phyloP scores from a whole-genome alignment of 108 stramenopile genomes.

The Schizochytrium sp. region DNA sequence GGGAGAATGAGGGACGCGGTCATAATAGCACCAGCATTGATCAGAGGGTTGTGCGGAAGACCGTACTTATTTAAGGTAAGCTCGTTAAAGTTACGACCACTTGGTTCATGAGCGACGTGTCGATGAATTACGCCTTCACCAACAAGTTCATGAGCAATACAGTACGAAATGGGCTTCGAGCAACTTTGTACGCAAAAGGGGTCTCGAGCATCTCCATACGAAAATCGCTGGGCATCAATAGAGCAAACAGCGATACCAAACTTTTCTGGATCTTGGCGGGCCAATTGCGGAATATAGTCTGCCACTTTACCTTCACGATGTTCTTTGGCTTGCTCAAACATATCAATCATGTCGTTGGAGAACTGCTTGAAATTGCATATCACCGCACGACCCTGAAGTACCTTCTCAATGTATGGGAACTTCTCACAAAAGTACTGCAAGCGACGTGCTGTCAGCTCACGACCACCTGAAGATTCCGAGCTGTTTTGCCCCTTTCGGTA shows the following conservation, averaged over 20 bases:
- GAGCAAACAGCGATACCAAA: slow-evolving; percentile 70
- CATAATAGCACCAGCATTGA: slow-evolving; percentile 74
- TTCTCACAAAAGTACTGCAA: slow-evolving; percentile 41
- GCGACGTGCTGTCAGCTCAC: slow-evolving; percentile 33
- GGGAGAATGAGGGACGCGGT: slow-evolving; percentile 65
- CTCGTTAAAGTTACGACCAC: slow-evolving; percentile 71
- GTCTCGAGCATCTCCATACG: slow-evolving; percentile 62
- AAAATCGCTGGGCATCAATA: slow-evolving; percentile 68
- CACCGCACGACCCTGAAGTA: slow-evolving; percentile 21
- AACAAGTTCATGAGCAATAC: slow-evolving; percentile 58
- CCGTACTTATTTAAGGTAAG: slow-evolving; percentile 65
- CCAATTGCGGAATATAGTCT: slow-evolving; percentile 70
- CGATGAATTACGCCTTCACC: slow-evolving; percentile 67
- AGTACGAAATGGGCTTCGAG: slow-evolving; percentile 71
- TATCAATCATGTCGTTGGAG: not conserved
- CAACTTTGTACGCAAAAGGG: slow-evolving; percentile 67
- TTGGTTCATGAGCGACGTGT: slow-evolving; percentile 70
- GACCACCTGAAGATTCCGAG: not conserved
- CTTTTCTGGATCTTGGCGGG: slow-evolving; percentile 64
- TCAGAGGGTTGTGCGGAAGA: slow-evolving; percentile 70
- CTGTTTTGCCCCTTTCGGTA: too few relatives aligned
- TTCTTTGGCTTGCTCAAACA: slow-evolving; percentile 1
- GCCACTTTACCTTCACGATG: slow-evolving; percentile 45
- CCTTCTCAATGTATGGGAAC: slow-evolving; percentile 51
- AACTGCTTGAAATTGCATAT: slow-evolving; percentile 19